Conservation (phyloP, 768 basidiomycete species). For the Trametes gibbosa region DNA sequence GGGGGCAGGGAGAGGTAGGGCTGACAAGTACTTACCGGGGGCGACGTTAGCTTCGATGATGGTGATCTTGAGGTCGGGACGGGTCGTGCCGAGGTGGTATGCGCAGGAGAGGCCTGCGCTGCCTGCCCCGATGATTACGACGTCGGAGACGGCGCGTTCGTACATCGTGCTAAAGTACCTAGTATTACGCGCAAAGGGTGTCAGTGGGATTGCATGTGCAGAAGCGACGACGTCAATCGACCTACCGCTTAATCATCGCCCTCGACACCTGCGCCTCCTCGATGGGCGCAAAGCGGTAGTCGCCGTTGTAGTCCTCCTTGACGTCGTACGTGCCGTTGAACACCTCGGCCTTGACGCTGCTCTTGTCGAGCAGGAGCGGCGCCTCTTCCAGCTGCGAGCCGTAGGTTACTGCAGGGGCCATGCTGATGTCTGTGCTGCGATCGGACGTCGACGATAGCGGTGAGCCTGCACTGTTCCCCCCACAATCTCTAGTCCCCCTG, state of each 20-base stretch:
- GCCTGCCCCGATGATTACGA: constrained; percentile 75
- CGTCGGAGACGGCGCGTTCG: constrained; percentile 71
- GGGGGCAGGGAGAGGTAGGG: no score
- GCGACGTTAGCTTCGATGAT: constrained; percentile 79
- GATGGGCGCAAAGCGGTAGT: constrained; percentile 70
- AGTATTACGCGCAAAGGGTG: no score
- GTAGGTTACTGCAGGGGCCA: constrained; percentile 39
- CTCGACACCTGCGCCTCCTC: constrained; percentile 74
- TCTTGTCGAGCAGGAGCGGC: constrained; percentile 27
- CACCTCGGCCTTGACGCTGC: constrained; percentile 13
- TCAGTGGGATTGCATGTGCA: no score
- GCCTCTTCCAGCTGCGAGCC: constrained; percentile 24
- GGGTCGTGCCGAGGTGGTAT: constrained; percentile 62
- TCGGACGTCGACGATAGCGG: background rate
- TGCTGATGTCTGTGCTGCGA: constrained; percentile 15
- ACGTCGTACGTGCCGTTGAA: constrained; percentile 34
- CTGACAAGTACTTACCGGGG: constrained; percentile 45
- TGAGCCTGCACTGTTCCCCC: background rate
- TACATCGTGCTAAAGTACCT: constrained; percentile 77
- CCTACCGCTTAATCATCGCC: constrained; percentile 70
- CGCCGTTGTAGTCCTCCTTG: constrained; percentile 56
- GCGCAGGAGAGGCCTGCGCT: constrained; percentile 67
- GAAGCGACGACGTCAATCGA: no score
- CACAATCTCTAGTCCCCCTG: background rate
- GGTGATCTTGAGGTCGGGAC: constrained; percentile 64